Base-by-base conservation (phyloP, 352 stramenopile genomes). In the Phytopythium mirpurense region DNA sequence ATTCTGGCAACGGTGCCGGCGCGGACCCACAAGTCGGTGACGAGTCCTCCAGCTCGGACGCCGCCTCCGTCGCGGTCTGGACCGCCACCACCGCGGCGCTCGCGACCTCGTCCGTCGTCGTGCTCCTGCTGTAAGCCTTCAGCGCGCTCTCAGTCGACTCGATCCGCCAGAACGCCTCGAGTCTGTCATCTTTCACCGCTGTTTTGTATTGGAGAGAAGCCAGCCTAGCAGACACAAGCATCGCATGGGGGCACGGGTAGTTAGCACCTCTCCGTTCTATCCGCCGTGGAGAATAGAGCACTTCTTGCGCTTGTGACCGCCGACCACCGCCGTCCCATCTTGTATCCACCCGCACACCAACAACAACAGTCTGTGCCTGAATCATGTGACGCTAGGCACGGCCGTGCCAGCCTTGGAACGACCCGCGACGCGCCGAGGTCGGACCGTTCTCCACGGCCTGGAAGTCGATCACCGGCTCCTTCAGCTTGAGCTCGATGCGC, bases 401-500 rank as follows among this genome's bases (percentile, higher is more conserved):
- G 12, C 24, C 41, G 16, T 47, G 41, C 41, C 41, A 47, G 24
- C 41, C 41, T 32, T 47, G 41, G 24, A 72, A 57, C 5, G 51
- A 70, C 2, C 51, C 67, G n/a, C 57, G 59, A 42, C 56, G 56
- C 36, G 58, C 65, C 19, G 57, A 53, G 18, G 38, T 57, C 0
- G 44, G 46, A 15, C 34, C 42, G 5, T 10, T 48, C 5, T 36
- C 15, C 12, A 15, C 14, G 3, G 14, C 34, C 12, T 67, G 52
- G 21, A 87, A 78, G 2, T 84, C 68, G 11, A 86, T 61, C 34
- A 72, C 63, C 0, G 67, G 61, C 24, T 90, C 74, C 27, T 85
- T 90, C 15, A 87, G 48, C 31, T 77, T 87, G 4, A 87, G 62
- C 47, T 87, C 66, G 2, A 78, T 49, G 27, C 73, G 73, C 23